A percentile compares a stretch with the other conserved stretches of the same genome.
phyloP scores from a whole-genome alignment of 345 rosid species.

The Anacardium occidentale region DNA sequence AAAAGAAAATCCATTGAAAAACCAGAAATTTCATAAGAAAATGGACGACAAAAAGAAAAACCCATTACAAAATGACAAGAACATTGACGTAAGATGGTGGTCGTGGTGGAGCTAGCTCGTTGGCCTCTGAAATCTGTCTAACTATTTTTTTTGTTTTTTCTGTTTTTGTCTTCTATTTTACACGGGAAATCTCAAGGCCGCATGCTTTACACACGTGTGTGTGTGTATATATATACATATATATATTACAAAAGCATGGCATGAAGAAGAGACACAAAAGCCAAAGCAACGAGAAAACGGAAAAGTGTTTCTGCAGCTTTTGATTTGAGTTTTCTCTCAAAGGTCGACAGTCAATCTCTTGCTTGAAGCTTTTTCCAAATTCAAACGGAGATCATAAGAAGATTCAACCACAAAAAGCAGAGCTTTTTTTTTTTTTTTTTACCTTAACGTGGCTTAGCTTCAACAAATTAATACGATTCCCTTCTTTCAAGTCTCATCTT shows the following conservation, averaged over 20 bases:
- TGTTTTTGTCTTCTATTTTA: background rate
- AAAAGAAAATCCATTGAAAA: too few relatives aligned
- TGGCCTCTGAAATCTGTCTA: conserved; percentile 6
- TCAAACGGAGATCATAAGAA: conserved; percentile 17
- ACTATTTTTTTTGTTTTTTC: background rate
- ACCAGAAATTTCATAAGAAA: background rate
- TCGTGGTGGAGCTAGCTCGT: background rate
- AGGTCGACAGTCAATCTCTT: conserved; percentile 46
- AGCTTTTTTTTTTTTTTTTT: conserved; percentile 19
- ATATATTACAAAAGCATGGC: background rate
- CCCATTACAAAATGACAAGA: background rate
- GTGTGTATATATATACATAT: background rate
- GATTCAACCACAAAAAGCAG: conserved; percentile 19
- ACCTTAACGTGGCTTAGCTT: conserved; percentile 44
- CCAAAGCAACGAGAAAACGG: conserved; percentile 16
- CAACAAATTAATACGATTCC: conserved; percentile 45
- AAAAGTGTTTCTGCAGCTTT: conserved; percentile 24
- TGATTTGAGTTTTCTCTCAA: conserved; percentile 20
- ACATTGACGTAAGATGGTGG: background rate
- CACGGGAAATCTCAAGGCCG: background rate
- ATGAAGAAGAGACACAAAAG: background rate
- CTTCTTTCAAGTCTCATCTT: conserved; percentile 62
- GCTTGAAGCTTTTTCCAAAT: conserved; percentile 34
- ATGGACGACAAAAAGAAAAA: background rate
- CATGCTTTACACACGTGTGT: too few relatives aligned